Evolutionary conservation across 2,329 filamentous ascomycete species (phyloP), one percentile per base, ranked within the genome.

Genomic region (Aspergillus sp.): DNA sequence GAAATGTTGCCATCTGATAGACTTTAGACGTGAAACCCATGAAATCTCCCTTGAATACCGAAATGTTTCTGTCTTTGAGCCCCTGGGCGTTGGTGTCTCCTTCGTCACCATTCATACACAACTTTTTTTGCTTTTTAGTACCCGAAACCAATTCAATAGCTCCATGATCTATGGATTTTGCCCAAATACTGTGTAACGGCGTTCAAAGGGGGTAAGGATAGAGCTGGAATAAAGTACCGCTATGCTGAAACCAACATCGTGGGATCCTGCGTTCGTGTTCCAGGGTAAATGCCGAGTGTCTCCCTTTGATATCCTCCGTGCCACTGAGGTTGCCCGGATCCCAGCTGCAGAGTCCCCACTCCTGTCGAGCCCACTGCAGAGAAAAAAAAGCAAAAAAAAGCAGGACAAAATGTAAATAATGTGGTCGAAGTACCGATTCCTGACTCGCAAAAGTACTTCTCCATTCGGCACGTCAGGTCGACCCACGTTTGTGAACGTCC

Each of bases 271-370:
- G 7, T 23, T 8, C 4, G 14, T 4, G 19, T 9, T 21, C 27
- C n/a, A 46, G 15, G 19, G 8, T 33, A 46, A 27, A 47, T 24
- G 21, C 43, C 33, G 41, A 52, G 21, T 37, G 17, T 17, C 27
- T 5, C 5, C 17, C 39, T 27, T 19, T 46, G 27, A 47, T 47
- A 53, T 46, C 33, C 44, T 54, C 52, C 52, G 33, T 48, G n/a
- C 35, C 44, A 48, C 35, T 41, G 43, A 41, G 33, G 19, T 48
- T 27, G 23, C 27, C 46, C 33, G 43, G 15, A 31, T 41, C 14
- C 27, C 23, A 41, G 52, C 33, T 41, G 44, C 52, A 31, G 51
- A 46, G 52, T 47, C 44, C 48, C 52, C 52, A 54, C 52, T 47
- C 17, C 23, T 53, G 51, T 23, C 52, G 7, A 41, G 52, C 23